Evolutionary conservation across 2,329 filamentous ascomycete species (phyloP), one percentile per base, ranked within the genome.

Genomic region (Pezicula carpinea): DNA sequence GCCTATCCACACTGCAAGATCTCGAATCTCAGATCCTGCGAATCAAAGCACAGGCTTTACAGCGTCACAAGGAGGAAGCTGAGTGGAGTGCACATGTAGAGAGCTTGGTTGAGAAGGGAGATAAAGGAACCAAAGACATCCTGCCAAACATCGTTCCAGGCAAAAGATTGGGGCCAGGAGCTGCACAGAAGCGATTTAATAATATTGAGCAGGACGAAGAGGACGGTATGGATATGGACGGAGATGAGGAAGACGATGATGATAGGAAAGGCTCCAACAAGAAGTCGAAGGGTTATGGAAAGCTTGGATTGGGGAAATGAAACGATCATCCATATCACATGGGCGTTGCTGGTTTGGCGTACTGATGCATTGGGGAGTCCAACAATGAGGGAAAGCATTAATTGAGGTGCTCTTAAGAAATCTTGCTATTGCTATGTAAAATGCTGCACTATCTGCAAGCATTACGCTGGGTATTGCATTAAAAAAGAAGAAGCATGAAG

Each of bases 1-100:
- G 92, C 71, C 79, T 80, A 5, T 69, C 74, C 3, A 88, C 89
- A 2, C 80, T 96, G 2, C 70, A 68, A 0, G 85, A 86, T 23
- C 78, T 99, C 3, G 89, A 96, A 53, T 70, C 72, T 1, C 85
- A 95, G 64, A 87, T 95, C 47, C 73, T 73, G 13, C 72, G 67
- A 26, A 82, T 96, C 51, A 83, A 80, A 55, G 65, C 67, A 2
- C 70, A 74, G 1, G 85, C 86, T 1, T 67, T 71, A 22, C 65
- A 68, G 40, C 73, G 81, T 14, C 74, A 77, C 34, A 70, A 64
- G 10, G 61, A 64, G 32, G 59, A 65, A 36, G 35, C 39, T n/a
- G 60, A 62, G n/a, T 63, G 60, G 61, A 49, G 51, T 19, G 47
- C 48, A 2, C 49, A 59, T 13, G 50, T 64, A 1, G 58, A 62